A percentile compares a stretch with the other conserved stretches of the same genome.
Evolutionary conservation across 1,139 yeast species (phyloP).

Genomic region (Petasospora fabianii): DNA sequence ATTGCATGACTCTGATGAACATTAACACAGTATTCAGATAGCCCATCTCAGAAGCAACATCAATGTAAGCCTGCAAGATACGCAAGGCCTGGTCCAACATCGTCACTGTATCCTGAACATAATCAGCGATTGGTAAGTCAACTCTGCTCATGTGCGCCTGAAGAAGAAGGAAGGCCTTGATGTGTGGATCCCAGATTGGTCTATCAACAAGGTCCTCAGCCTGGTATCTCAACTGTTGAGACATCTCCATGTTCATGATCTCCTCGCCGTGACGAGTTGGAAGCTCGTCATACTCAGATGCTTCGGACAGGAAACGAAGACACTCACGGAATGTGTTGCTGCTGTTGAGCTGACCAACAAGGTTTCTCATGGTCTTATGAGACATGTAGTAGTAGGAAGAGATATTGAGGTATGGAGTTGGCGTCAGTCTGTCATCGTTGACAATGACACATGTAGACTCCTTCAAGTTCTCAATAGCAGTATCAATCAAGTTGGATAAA

Average conservation of each 20-base stretch:
- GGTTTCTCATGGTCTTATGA: conserved; percentile 54
- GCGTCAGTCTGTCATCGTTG: conserved; percentile 44
- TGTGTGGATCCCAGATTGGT: conserved; percentile 94
- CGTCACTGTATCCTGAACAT: conserved; percentile 88
- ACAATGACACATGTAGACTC: conserved; percentile 78
- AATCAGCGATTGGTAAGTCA: conserved; percentile 92
- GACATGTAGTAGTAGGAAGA: conserved; percentile 79
- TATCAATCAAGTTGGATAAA: conserved; percentile 69
- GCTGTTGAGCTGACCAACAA: conserved; percentile 44
- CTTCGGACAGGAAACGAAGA: conserved; percentile 31
- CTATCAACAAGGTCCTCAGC: conserved; percentile 52
- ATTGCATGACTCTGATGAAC: conserved; percentile 72
- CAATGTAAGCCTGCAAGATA: conserved; percentile 88
- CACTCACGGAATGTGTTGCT: conserved; percentile 42
- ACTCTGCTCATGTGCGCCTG: conserved; percentile 86
- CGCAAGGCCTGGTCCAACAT: conserved; percentile 93
- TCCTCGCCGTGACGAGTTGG: conserved; percentile 97
- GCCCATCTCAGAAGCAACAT: conserved; percentile 84
- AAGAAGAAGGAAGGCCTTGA: conserved; percentile 76
- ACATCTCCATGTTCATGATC: conserved; percentile 84
- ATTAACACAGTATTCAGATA: conserved; percentile 56
- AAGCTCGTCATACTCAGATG: conserved; percentile 66
- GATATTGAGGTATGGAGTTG: conserved; percentile 41
- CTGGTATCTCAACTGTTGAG: conserved; percentile 73
- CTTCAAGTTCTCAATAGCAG: conserved; percentile 60